Base-by-base conservation (phyloP, 2,329 filamentous ascomycete genomes). In the Sporothrix protearum region DNA sequence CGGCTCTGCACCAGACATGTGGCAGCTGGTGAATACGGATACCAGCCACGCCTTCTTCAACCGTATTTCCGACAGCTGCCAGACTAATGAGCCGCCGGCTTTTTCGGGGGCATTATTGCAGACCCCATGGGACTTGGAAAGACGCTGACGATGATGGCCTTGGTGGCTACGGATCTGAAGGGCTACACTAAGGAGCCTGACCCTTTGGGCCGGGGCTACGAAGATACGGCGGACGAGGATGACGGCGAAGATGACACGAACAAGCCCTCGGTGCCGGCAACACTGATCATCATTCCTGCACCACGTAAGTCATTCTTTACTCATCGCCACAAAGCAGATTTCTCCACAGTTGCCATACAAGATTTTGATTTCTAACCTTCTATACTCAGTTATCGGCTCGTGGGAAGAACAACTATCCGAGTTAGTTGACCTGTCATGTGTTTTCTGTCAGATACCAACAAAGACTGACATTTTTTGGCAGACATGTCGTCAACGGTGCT, bases 41-140 rank as follows among this genome's bases (percentile, higher is more conserved):
- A 53, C 51, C n/a, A 53, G 51, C 51, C 51, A 25, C 22, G 51
- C 51, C 10, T 53, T 12, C 51, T 28, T 53, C 51, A 53, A 53
- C 51, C 12, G 51, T 22, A 53, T 53, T 8, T 53, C 51, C 9
- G 22, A 53, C 76, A 53, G 80, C 0, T 53, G 55, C 10, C 78
- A 82, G 53, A 0, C 1, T 0, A 77, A 82, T 3, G 74, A 77
- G 0, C 82, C 82, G 0, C 72, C 76, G 2, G 49, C 76, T 0
- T 83, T 83, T n/a, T 76, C 76, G 10, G 83, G 83, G 83, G 83
- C 0, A 81, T 84, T n/a, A 76, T 85, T 28, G 83, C 82, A 0
- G 83, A 85, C 71, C 78, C 80, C 0, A 85, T 85, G 83, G 83
- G 83, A 0, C 75, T 84, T 0, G 83, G 83, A 0, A 85, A 85